phyloP scores from a whole-genome alignment of 495 filamentous ascomycete species.

The Hypomontagnella submonticulosa region DNA sequence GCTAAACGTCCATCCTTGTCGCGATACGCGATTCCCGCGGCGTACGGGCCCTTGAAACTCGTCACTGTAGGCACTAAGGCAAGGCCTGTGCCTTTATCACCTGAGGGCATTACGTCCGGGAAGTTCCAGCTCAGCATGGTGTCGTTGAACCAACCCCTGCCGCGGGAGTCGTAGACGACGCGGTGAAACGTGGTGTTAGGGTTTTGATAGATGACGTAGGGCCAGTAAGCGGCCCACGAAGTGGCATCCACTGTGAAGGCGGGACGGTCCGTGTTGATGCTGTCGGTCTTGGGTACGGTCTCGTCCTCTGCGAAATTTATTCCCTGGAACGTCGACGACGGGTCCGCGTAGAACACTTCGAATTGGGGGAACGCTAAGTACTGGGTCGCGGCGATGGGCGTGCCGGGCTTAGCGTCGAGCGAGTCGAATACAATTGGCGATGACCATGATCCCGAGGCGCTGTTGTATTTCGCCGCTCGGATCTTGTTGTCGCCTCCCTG shows the following conservation, averaged over 20 bases:
- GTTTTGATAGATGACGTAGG: constrained; percentile 32
- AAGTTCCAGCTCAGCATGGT: constrained; percentile 20
- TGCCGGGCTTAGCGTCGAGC: constrained; percentile 26
- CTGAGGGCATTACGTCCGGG: constrained; percentile 10
- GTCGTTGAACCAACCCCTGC: constrained; percentile 24
- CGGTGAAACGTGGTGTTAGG: constrained; percentile 20
- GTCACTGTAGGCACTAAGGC: constrained; percentile 21
- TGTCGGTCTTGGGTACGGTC: constrained; percentile 28
- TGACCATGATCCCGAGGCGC: constrained; percentile 16
- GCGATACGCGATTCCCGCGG: constrained; percentile 34
- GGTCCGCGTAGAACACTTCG: constrained; percentile 29
- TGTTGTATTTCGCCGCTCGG: constrained; percentile 29
- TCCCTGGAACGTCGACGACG: constrained; percentile 25
- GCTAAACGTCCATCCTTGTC: constrained; percentile 25
- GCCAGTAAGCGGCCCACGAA: constrained; percentile 29
- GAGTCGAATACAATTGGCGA: constrained; percentile 21
- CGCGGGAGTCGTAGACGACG: constrained; percentile 18
- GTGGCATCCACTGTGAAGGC: constrained; percentile 9
- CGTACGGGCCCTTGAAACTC: constrained; percentile 14
- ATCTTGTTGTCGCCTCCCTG: constrained; percentile 37
- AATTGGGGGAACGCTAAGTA: constrained; percentile 28
- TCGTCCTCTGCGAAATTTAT: constrained; percentile 34
- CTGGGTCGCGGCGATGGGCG: constrained; percentile 24
- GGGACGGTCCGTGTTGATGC: constrained; percentile 12
- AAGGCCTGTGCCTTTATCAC: constrained; percentile 22